Conservation (phyloP, 2,329 filamentous ascomycete genomes). For the Diaporthe capsici region DNA sequence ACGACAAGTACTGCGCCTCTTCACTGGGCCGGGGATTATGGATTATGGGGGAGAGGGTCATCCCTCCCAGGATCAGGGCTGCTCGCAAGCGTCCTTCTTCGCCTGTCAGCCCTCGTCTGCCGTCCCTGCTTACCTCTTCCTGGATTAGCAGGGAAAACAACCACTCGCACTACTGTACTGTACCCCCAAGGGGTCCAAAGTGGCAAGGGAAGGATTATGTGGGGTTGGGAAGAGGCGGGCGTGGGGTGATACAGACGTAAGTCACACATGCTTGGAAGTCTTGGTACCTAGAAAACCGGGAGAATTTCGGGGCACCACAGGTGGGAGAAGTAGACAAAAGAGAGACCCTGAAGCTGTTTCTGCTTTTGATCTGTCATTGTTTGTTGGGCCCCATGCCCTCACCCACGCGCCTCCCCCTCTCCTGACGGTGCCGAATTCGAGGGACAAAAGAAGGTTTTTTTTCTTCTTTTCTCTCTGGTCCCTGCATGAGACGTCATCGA, state of each 20-base stretch:
- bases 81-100: conserved; percentile 8
- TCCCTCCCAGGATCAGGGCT: conserved; percentile 12
- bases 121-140: not conserved
- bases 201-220: not conserved
- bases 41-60: not conserved
- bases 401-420: not conserved
- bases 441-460: not conserved
- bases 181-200: conserved; percentile 13
- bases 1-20: not conserved
- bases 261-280: not conserved
- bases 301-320: not conserved
- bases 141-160: not conserved
- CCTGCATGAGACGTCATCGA: conserved; percentile 26
- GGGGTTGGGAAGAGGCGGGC: not conserved
- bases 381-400: not conserved
- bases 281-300: not conserved
- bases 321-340: not conserved
- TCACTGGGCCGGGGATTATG: not conserved
- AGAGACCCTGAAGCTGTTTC: conserved; percentile 3
- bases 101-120: conserved; percentile 16
- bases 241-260: conserved; percentile 32
- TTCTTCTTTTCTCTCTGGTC: not conserved
- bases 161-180: not conserved
- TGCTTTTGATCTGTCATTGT: not conserved
- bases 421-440: not conserved